Conservation (phyloP, 2,329 filamentous ascomycete species). For the Rugonectria rugulosa region DNA sequence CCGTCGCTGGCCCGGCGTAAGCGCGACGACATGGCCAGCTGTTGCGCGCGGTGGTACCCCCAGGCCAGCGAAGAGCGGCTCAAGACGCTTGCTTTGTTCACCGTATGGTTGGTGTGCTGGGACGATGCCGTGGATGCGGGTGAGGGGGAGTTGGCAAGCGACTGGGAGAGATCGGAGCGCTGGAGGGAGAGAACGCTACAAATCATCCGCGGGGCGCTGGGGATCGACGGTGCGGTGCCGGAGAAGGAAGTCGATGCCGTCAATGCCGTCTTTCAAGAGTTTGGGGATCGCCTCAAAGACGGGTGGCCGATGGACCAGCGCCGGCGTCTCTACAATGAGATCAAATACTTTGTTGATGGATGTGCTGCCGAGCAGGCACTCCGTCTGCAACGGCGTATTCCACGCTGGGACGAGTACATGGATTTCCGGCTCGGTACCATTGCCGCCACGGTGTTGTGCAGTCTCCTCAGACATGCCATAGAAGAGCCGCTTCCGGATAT, state of each 20-base stretch:
- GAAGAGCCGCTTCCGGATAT: slow-evolving; percentile 17
- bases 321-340: slow-evolving; percentile 31
- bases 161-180: slow-evolving; percentile 36
- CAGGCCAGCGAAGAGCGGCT: slow-evolving; percentile 26
- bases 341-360: slow-evolving; percentile 33
- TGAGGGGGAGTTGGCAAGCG: slow-evolving; percentile 37
- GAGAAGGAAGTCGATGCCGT: slow-evolving; percentile 27
- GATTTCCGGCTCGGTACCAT: slow-evolving; percentile 39
- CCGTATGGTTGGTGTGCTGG: slow-evolving; percentile 44
- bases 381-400: slow-evolving; percentile 34
- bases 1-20: slow-evolving; percentile 35
- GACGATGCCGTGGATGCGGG: slow-evolving; percentile 43
- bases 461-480: slow-evolving; percentile 38
- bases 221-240: slow-evolving; percentile 3
- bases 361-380: slow-evolving; percentile 41
- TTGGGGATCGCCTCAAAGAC: slow-evolving; percentile 27
- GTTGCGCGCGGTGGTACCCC: slow-evolving; percentile 35
- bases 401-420: slow-evolving; percentile 40
- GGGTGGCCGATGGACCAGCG: slow-evolving; percentile 22
- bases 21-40: slow-evolving; percentile 42
- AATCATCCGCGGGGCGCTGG: slow-evolving; percentile 29
- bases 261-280: slow-evolving; percentile 35
- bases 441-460: slow-evolving; percentile 36
- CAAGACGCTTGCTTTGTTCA: slow-evolving; percentile 35
- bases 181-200: slow-evolving; percentile 36